Evolutionary conservation across 2,329 filamentous ascomycete genomes (phyloP), one percentile per base, ranked within the genome.

Genomic region (Cordyceps fumosorosea): DNA sequence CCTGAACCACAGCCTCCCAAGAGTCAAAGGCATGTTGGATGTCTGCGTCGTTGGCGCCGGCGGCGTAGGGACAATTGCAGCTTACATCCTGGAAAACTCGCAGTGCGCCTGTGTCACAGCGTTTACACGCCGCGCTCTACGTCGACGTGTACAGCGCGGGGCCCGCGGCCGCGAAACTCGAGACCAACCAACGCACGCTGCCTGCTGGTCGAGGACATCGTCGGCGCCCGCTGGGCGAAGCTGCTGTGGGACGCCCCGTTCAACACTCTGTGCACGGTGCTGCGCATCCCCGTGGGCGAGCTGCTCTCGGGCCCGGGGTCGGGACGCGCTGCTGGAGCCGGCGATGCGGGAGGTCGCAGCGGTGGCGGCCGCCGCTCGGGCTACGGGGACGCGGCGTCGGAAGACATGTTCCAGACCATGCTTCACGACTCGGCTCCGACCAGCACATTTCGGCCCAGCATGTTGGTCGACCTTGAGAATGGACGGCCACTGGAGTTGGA

Each of bases 71-170:
- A 26, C 45, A 10, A 48, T 48, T 10, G 45, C 6, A 22, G 45
- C 45, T 16, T 48, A 48, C 14, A 20, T 48, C n/a, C 24, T 48
- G 12, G 45, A 48, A 22, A 11, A 48, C 10, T 48, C 45, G 45
- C 45, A 53, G 22, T n/a, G 40, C 37, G 37, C 40, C 34, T 14
- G 37, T 29, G 37, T 56, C 12, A 56, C 54, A 24, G 40, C 54
- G 3, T 18, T 47, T 54, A 45, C 54, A 52, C 29, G 47, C 58
- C 54, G 55, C 59, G 42, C 59, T 56, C 45, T 63, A 37, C 18
- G 61, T 63, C 54, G 61, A 59, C 47, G 47, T 63, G 55, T 63
- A 63, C 61, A 58, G 47, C 32, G 61, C 61, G 26, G 61, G 61
- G n/a, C 54, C 53, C 45, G 61, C 61, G 32, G 56, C 51, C 61